Base-by-base conservation (phyloP, 106 monocot genomes). In the Acorus calamus region DNA sequence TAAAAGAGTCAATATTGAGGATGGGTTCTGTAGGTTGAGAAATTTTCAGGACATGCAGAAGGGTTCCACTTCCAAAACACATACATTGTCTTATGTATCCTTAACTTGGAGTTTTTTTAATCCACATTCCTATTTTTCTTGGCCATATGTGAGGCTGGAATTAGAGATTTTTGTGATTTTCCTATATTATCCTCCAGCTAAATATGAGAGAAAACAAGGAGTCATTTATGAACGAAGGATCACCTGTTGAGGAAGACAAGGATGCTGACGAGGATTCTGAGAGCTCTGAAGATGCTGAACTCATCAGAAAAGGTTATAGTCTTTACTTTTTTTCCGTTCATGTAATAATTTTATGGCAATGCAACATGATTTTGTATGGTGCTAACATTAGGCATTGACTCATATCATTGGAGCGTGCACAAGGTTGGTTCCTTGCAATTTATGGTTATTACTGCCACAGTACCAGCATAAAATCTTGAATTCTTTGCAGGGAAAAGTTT, bases 41-140 rank as follows among this genome's bases (percentile, higher is more conserved):
- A 72, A 13, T 64, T 53, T 69, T 53, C 53, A 56, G 28, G 73
- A 69, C 54, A 77, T 60, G 14, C 70, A 49, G 52, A 63, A 65
- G 55, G 56, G 56, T 46, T 67, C 51, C 68, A 62, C 46, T 51
- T 78, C 78, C 64, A 73, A 82, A 57, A 12, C 60, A 62, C 57
- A 75, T 59, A 46, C 54, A 47, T 76, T 75, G 69, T 60, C 68
- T 11, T 75, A 75, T 70, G 92, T 88, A 92, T 88, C 82, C 85
- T 85, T 75, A 76, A 46, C n/a, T 59, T 14, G 42, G 55, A 60
- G 57, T 28, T 50, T 41, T 56, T 41, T 13, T 8, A 54, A 46
- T 63, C 11, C 5, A 11, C 51, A 9, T 66, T 13, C 50, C 7
- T 47, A 9, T 70, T 57, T 8, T 28, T 61, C 64, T 62, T 67